These are phyloP conservation scores for Apiospora arundinis DNA, from an alignment of 2,329 filamentous ascomycete genomes.

Conservation along the genomic window DNA sequence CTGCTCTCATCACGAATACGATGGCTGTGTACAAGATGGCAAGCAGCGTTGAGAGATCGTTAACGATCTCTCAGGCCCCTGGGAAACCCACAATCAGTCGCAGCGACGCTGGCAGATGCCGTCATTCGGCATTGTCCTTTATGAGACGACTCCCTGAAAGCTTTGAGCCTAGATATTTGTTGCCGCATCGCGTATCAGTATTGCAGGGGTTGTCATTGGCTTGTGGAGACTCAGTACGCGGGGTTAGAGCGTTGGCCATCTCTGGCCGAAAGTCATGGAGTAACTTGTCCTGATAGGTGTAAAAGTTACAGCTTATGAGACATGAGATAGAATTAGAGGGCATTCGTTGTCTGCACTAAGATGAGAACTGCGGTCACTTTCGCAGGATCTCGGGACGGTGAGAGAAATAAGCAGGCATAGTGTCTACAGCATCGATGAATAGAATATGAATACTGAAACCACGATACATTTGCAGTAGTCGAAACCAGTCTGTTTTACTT, in stretches of 20 bases:
- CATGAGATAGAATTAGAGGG: neutral
- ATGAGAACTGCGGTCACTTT: neutral
- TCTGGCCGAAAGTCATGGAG: slow-evolving; percentile 57
- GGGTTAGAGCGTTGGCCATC: slow-evolving; percentile 57
- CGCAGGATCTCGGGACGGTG: neutral
- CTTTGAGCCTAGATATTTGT: slow-evolving; percentile 54
- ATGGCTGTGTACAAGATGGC: slow-evolving; percentile 43
- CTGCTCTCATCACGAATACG: slow-evolving; percentile 54
- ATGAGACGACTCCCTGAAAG: slow-evolving; percentile 53
- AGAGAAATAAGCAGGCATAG: neutral
- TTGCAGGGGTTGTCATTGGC: slow-evolving; percentile 55
- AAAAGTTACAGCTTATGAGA: neutral
- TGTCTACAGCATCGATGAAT: neutral
- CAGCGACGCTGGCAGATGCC: slow-evolving; percentile 43
- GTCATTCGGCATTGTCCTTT: slow-evolving; percentile 55
- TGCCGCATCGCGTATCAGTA: slow-evolving; percentile 51
- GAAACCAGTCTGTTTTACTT: neutral
- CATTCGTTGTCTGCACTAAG: neutral
- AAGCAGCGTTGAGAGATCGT: slow-evolving; percentile 32
- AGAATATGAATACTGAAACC: neutral
- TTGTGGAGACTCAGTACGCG: slow-evolving; percentile 60
- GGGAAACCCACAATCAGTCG: slow-evolving; percentile 24
- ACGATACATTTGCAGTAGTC: neutral
- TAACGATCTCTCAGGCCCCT: neutral
- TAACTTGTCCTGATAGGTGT: slow-evolving; percentile 35